A percentile compares a stretch with the other conserved stretches of the same genome.
Conservation (phyloP, 306 rosid genomes). For the Ziziphus jujuba region DNA sequence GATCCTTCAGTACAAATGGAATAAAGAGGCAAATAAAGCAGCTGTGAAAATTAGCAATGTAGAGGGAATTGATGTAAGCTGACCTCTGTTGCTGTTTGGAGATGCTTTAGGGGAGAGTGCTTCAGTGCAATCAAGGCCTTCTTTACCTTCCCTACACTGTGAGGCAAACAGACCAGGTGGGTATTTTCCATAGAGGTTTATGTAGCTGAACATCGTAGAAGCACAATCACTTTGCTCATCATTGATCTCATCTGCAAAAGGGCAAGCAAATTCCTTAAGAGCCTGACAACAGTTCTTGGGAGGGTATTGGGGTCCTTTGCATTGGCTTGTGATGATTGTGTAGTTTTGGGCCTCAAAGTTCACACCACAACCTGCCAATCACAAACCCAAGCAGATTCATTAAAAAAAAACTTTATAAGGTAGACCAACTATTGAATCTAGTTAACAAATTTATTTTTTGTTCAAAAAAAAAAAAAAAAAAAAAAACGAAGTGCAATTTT, state of each 20-base stretch:
- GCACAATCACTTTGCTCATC: slow-evolving; percentile 59
- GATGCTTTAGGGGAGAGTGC: slow-evolving; percentile 2
- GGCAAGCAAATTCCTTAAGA: slow-evolving; percentile 82
- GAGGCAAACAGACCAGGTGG: slow-evolving; percentile 87
- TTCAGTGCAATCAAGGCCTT: slow-evolving; percentile 59
- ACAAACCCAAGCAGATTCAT: neutral
- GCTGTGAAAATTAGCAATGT: slow-evolving; percentile 16
- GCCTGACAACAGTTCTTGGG: slow-evolving; percentile 65
- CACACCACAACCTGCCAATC: slow-evolving; percentile 53
- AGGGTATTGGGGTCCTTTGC: slow-evolving; percentile 88
- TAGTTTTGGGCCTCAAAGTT: slow-evolving; percentile 73
- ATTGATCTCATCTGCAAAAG: slow-evolving; percentile 35
- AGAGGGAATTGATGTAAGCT: slow-evolving; percentile 21
- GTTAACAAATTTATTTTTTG: too few relatives aligned
- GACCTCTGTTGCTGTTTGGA: slow-evolving; percentile 8
- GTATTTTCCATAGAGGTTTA: slow-evolving; percentile 76
- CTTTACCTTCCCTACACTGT: slow-evolving; percentile 58
- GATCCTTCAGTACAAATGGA: slow-evolving; percentile 30
- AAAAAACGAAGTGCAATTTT: too few relatives aligned
- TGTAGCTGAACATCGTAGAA: slow-evolving; percentile 84
- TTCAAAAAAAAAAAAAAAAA: too few relatives aligned
- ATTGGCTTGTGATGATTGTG: slow-evolving; percentile 77
- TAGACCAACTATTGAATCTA: too few relatives aligned
- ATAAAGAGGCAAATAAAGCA: slow-evolving; percentile 29
- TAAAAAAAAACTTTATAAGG: too few relatives aligned